These are phyloP conservation scores for Candida palmyrensis DNA, from an alignment of 805 yeast species.

Conservation along the genomic window DNA sequence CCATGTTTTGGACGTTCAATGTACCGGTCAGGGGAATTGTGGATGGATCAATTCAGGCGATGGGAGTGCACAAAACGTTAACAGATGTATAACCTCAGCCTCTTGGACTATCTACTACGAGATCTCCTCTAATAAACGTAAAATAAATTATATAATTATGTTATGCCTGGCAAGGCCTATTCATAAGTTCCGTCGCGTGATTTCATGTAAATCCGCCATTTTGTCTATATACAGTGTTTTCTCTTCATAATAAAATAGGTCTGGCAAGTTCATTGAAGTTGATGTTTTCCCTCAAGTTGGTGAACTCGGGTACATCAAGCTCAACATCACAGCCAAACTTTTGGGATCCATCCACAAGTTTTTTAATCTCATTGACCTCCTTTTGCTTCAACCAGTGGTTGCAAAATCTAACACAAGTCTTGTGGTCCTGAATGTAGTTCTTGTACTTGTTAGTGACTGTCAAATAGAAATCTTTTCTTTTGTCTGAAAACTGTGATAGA, in stretches of 20 bases:
- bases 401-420: conserved; percentile 23
- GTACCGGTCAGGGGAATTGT: not conserved
- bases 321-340: conserved; percentile 11
- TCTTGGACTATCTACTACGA: not conserved
- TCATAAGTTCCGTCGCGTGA: too few species aligned
- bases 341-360: conserved; percentile 9
- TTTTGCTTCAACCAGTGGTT: conserved; percentile 26
- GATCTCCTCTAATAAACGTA: not conserved
- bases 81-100: not conserved
- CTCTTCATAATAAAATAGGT: conserved; percentile 8
- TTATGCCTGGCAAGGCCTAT: not conserved
- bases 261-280: conserved; percentile 19
- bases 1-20: conserved; percentile 8
- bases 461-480: conserved; percentile 51
- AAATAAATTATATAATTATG: not conserved
- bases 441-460: conserved; percentile 47
- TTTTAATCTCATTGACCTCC: conserved; percentile 14
- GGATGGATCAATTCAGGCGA: not conserved
- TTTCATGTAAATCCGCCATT: not conserved
- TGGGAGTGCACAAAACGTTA: not conserved
- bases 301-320: conserved; percentile 19
- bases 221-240: conserved; percentile 1
- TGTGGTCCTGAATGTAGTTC: conserved; percentile 35
- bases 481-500: conserved; percentile 34
- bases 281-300: conserved; percentile 21